Evolutionary conservation across 371 early-diverging fungal species (phyloP).

Genomic region (Dinochytrium kinnereticum): DNA sequence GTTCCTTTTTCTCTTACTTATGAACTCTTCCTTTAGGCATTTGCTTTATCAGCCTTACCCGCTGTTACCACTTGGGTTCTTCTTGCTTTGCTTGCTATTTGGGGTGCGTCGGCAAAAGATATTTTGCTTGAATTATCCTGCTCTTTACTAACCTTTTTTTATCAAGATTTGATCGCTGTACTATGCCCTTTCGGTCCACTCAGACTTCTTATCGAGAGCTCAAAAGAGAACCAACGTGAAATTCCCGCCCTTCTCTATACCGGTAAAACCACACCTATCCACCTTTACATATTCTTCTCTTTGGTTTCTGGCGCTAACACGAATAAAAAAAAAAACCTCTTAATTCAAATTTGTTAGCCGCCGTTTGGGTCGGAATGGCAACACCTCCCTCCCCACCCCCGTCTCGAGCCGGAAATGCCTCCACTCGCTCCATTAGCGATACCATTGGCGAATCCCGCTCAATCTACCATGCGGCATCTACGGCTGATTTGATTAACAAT

Average conservation of each 20-base stretch:
- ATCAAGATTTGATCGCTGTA: conserved; percentile 81
- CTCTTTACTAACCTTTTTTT: not conserved
- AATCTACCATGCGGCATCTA: conserved; percentile 7
- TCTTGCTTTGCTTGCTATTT: conserved; percentile 76
- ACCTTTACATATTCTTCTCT: not conserved
- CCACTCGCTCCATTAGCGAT: not conserved
- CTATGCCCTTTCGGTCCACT: conserved; percentile 91
- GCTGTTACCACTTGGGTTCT: conserved; percentile 87
- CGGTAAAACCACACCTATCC: conserved; percentile 21
- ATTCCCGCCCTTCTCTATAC: conserved; percentile 81
- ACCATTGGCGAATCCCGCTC: conserved; percentile 6
- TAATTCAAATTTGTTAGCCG: not conserved
- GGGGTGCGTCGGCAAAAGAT: conserved; percentile 66
- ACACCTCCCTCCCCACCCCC: conserved; percentile 6
- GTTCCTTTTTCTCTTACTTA: conserved; percentile 5
- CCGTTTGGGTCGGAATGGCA: conserved; percentile 24
- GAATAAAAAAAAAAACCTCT: too few species aligned
- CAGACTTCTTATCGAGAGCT: conserved; percentile 78
- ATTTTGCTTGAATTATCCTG: too few species aligned
- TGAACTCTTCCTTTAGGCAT: conserved; percentile 65
- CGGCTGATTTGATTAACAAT: conserved; percentile 15
- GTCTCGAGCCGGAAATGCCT: not conserved
- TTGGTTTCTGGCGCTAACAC: not conserved
- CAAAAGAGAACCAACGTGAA: conserved; percentile 71
- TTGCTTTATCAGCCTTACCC: conserved; percentile 32